Conservation (phyloP, 768 basidiomycete genomes). For the Austroboletus eburneus region DNA sequence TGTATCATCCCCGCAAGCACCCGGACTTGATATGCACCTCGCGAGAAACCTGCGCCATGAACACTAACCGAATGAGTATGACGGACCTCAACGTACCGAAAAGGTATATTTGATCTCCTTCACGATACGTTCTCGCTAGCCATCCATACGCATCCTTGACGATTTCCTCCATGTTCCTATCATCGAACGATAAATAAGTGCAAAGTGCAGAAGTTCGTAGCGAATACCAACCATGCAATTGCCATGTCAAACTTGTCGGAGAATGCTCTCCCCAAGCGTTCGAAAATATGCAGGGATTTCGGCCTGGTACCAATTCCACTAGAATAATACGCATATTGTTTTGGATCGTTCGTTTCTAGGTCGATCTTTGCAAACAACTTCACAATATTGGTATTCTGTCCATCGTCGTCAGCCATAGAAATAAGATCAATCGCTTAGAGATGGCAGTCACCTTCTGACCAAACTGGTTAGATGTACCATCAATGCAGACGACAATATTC, state of each 20-base stretch:
- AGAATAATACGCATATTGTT: slow-evolving; percentile 34
- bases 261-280: slow-evolving; percentile 13
- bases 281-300: slow-evolving; percentile 23
- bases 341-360: slow-evolving; percentile 9
- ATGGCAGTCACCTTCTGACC: slow-evolving; percentile 14
- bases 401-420: slow-evolving; percentile 4
- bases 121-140: slow-evolving; percentile 28
- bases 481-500: slow-evolving; percentile 24
- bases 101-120: slow-evolving; percentile 33
- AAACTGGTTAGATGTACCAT: slow-evolving; percentile 23
- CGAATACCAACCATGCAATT: slow-evolving; percentile 33
- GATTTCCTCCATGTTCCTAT: slow-evolving; percentile 35
- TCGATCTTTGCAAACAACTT: slow-evolving; percentile 32
- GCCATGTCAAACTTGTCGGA: slow-evolving; percentile 33
- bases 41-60: slow-evolving; percentile 33
- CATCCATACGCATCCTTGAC: slow-evolving; percentile 27
- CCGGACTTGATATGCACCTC: slow-evolving; percentile 41
- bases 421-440: not conserved
- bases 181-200: not conserved
- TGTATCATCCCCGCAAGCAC: slow-evolving; percentile 40
- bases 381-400: slow-evolving; percentile 38
- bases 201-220: too few species aligned
- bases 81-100: slow-evolving; percentile 23
- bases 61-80: not conserved
- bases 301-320: slow-evolving; percentile 38